A percentile compares a stretch with the other conserved stretches of the same genome.
phyloP scores from a whole-genome alignment of 83 land plant species.

The Picea abies region DNA sequence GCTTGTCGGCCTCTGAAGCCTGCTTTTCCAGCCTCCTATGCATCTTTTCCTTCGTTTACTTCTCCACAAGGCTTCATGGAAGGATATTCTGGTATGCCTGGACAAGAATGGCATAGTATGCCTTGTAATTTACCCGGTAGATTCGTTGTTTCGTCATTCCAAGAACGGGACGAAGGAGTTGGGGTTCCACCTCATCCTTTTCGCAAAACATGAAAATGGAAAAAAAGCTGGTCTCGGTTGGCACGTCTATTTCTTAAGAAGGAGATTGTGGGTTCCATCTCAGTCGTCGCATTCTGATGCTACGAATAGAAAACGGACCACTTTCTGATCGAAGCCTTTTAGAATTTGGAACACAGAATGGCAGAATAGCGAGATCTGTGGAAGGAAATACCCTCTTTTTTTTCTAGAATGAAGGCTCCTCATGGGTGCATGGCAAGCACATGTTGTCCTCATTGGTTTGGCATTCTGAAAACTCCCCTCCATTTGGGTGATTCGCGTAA shows the following conservation, averaged over 20 bases:
- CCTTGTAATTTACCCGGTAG: neutral
- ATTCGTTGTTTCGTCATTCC: neutral
- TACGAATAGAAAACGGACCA: neutral
- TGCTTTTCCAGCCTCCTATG: neutral
- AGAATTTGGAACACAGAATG: conserved; percentile 3
- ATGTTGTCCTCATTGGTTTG: no score
- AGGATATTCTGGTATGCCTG: neutral
- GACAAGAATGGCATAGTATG: neutral
- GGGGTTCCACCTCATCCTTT: neutral
- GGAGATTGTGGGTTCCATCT: no score
- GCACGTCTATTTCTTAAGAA: no score
- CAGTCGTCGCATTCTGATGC: neutral
- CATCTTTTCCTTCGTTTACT: neutral
- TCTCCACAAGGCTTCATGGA: neutral
- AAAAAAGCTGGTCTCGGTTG: neutral
- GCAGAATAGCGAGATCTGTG: no score
- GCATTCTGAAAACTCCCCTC: no score
- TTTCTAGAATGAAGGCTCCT: no score
- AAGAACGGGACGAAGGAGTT: neutral
- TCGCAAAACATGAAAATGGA: no score
- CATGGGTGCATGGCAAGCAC: no score
- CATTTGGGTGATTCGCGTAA: no score
- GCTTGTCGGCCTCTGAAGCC: neutral
- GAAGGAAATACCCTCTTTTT: no score
- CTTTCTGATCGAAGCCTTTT: neutral